These are phyloP conservation scores for Aspergillus costaricaensis DNA, from an alignment of 2,329 filamentous ascomycete genomes.

Conservation along the genomic window DNA sequence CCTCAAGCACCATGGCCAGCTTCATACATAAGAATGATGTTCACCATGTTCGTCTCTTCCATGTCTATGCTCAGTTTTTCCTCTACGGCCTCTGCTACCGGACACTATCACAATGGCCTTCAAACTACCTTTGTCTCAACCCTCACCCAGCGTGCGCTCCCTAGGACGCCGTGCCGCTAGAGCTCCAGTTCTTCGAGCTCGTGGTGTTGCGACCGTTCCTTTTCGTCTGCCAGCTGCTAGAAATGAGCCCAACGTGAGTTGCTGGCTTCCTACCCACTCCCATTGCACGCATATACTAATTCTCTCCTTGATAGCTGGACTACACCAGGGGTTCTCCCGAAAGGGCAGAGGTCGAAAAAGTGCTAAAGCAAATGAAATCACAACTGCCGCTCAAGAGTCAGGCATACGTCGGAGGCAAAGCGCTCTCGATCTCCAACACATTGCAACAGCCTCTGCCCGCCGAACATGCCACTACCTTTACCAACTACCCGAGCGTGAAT, in stretches of 20 bases:
- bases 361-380: slow-evolving; percentile 33
- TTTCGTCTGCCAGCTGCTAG: slow-evolving; percentile 35
- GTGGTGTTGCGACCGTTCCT: slow-evolving; percentile 30
- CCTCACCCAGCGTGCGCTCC: slow-evolving; percentile 4
- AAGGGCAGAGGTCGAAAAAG: slow-evolving; percentile 35
- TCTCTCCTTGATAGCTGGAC: slow-evolving; percentile 20
- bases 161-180: slow-evolving; percentile 15
- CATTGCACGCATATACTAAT: neutral
- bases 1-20: neutral
- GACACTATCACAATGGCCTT: slow-evolving; percentile 1
- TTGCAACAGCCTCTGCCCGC: slow-evolving; percentile 33
- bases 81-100: neutral
- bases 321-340: slow-evolving; percentile 36
- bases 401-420: slow-evolving; percentile 32
- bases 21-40: neutral
- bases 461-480: slow-evolving; percentile 59
- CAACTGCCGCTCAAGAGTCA: slow-evolving; percentile 37
- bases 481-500: slow-evolving; percentile 79
- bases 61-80: neutral
- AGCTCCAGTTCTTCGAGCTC: slow-evolving; percentile 14
- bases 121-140: slow-evolving; percentile 2
- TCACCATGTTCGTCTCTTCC: neutral
- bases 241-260: slow-evolving; percentile 40
- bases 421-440: slow-evolving; percentile 26
- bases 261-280: too few relatives aligned